Conservation (phyloP, 1,139 yeast genomes). For the Saccharomyces hybrid region DNA sequence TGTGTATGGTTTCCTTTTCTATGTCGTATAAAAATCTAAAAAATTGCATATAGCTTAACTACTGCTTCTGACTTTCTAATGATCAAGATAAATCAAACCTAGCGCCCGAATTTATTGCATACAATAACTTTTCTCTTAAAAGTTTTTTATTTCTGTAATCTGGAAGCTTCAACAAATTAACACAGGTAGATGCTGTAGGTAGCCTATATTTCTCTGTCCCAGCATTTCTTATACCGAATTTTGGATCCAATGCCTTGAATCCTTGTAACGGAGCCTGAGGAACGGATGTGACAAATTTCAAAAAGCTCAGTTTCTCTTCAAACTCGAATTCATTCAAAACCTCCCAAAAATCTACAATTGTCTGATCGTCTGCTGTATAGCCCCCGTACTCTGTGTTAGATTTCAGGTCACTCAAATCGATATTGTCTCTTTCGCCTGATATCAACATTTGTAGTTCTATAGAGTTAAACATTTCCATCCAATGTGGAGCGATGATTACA, state of each 20-base stretch:
- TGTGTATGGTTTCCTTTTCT: background rate
- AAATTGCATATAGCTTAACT: background rate
- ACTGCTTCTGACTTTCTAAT: background rate
- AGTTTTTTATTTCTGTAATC: conserved; percentile 58
- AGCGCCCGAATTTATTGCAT: conserved; percentile 72
- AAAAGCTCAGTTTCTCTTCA: conserved; percentile 52
- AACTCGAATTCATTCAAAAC: conserved; percentile 60
- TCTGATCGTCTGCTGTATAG: conserved; percentile 47
- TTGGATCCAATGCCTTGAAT: conserved; percentile 64
- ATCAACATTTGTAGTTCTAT: conserved; percentile 75
- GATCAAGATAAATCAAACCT: conserved; percentile 73
- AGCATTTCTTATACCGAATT: conserved; percentile 70
- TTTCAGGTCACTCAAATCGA: conserved; percentile 64
- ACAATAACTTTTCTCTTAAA: conserved; percentile 56
- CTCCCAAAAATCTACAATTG: conserved; percentile 65
- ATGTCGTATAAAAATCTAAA: background rate
- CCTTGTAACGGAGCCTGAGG: conserved; percentile 89
- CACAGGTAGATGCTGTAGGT: conserved; percentile 93
- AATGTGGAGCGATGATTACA: conserved; percentile 57
- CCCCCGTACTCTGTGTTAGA: conserved; percentile 63
- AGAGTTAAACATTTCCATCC: conserved; percentile 83
- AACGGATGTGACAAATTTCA: conserved; percentile 86
- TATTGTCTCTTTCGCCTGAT: conserved; percentile 68
- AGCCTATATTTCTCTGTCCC: conserved; percentile 51
- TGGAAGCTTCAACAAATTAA: conserved; percentile 77